Evolutionary conservation across 352 stramenopile genomes (phyloP).

Genomic region (Globisporangium echinulatum): DNA sequence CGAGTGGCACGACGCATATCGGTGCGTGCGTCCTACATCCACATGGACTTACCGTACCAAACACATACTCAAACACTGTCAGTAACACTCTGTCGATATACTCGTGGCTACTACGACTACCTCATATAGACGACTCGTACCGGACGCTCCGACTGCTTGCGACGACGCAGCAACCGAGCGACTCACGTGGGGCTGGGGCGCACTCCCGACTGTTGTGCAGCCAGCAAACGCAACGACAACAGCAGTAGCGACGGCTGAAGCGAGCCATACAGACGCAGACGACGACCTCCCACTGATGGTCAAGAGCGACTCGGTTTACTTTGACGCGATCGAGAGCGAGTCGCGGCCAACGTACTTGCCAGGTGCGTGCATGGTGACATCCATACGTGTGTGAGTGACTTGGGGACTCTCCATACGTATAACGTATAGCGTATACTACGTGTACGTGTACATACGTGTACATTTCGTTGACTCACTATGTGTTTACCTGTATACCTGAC

Average conservation of each 20-base stretch:
- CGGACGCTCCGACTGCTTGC: conserved; percentile 7
- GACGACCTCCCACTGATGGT: conserved; percentile 38
- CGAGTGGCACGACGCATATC: conserved; percentile 29
- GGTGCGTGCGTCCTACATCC: conserved; percentile 7
- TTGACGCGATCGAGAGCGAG: conserved; percentile 61
- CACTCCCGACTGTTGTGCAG: conserved; percentile 31
- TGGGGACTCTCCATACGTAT: too few relatives aligned
- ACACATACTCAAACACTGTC: background rate
- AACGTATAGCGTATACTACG: too few relatives aligned
- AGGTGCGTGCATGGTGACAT: background rate
- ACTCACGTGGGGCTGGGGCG: conserved; percentile 49
- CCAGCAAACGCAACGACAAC: background rate
- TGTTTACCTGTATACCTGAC: background rate
- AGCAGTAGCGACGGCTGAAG: background rate
- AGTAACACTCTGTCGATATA: background rate
- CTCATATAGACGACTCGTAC: background rate
- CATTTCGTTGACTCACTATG: background rate
- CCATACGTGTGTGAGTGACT: too few relatives aligned
- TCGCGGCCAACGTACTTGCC: conserved; percentile 4
- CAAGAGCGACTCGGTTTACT: conserved; percentile 72
- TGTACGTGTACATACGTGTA: too few relatives aligned
- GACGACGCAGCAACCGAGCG: conserved; percentile 20
- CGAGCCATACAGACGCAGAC: conserved; percentile 14
- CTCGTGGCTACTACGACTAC: too few relatives aligned
- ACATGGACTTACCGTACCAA: background rate